Evolutionary conservation across 2,329 filamentous ascomycete genomes (phyloP).

Genomic region (Aspergillus hortae): DNA sequence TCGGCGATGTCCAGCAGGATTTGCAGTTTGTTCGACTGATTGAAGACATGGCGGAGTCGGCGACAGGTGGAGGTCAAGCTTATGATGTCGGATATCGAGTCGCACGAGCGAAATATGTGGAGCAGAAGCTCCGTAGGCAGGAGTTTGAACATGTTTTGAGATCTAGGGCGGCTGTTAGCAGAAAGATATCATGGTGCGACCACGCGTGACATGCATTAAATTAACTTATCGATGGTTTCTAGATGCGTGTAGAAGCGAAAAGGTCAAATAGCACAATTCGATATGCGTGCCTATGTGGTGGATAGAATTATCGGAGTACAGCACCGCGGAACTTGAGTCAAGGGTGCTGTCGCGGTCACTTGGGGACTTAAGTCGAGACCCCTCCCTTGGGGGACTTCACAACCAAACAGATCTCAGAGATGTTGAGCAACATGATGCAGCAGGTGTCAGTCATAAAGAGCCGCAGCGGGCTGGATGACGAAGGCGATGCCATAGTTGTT

Average conservation of each 20-base stretch:
- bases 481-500: conserved; percentile 21
- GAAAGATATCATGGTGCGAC: not conserved
- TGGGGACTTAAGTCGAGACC: conserved; percentile 25
- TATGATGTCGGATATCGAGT: conserved; percentile 51
- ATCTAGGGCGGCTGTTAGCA: not conserved
- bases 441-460: conserved; percentile 6
- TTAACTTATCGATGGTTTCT: not conserved
- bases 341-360: conserved; percentile 16
- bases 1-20: conserved; percentile 55
- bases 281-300: not conserved
- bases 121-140: conserved; percentile 58
- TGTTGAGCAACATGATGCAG: not conserved
- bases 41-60: conserved; percentile 52
- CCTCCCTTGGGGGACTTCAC: conserved; percentile 30
- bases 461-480: conserved; percentile 16
- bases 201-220: not conserved
- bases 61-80: conserved; percentile 54
- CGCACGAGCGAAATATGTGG: conserved; percentile 54
- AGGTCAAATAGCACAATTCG: not conserved
- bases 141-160: conserved; percentile 46
- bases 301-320: not conserved
- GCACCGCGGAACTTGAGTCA: conserved; percentile 14
- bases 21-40: conserved; percentile 51
- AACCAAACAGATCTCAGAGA: conserved; percentile 7
- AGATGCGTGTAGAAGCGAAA: not conserved